Evolutionary conservation across 805 yeast species (phyloP), one percentile per base, ranked within the genome.

Genomic region (Ogataea methylovora): DNA sequence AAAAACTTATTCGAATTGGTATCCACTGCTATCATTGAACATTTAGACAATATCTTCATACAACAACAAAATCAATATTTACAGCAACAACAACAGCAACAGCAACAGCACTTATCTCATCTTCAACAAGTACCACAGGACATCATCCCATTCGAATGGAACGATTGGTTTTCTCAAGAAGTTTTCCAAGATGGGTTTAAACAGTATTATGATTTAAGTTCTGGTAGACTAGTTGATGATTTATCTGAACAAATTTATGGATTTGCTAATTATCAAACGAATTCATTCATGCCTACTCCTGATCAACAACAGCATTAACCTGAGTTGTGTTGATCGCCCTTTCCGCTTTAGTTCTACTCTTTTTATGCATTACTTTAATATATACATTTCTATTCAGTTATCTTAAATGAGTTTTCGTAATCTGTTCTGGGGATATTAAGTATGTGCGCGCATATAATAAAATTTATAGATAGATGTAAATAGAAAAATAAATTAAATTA

Each of bases 131-230:
- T 3, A 17, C 24, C 24, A 6, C n/a, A n/a, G n/a, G 35, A 30
- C 2, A 21, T 38, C 12, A 14, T 11, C 2, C 42, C 40, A 19
- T 42, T 49, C 21, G 47, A 44, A 20, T 46, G 51, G 51, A 41
- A 43, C 29, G 48, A 49, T 20, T 49, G 46, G 46, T 49, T 49
- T 27, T 36, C 49, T 3, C 48, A 49, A 14, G 52, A 46, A 18
- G 43, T 45, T 5, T 49, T 48, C 30, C 41, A 44, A 28, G 46
- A 43, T 24, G 43, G 49, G 11, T 49, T 49, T 28, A 41, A 34
- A 16, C 48, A 44, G 16, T 44, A 42, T 22, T 45, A 43, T 30
- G 47, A 43, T 30, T 31, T 44, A 4, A 39, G 42, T 4, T 36
- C 38, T 30, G 49, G 38, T 20, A 29, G 40, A n/a, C 19, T 41